phyloP scores from a whole-genome alignment of 495 filamentous ascomycete genomes.

The Xylaria bambusicola region DNA sequence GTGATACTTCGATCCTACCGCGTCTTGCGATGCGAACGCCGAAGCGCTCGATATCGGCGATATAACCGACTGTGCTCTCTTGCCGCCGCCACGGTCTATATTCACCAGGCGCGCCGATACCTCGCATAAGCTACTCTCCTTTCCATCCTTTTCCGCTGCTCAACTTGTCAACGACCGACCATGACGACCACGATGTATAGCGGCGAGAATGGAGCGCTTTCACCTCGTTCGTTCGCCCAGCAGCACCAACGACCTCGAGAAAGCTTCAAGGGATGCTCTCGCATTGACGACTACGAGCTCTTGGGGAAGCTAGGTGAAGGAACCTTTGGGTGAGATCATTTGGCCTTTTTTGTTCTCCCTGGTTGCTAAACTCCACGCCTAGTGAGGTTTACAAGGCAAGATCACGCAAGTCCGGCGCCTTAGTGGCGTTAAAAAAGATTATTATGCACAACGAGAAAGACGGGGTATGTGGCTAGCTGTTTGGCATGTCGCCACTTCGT shows the following conservation, averaged over 20 bases:
- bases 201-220: slow-evolving; percentile 32
- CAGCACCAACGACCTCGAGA: slow-evolving; percentile 46
- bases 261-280: slow-evolving; percentile 81
- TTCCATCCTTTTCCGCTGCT: slow-evolving; percentile 22
- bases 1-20: background rate
- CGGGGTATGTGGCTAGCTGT: slow-evolving; percentile 54
- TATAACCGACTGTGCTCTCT: slow-evolving; percentile 4
- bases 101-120: background rate
- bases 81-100: background rate
- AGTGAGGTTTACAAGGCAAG: slow-evolving; percentile 91
- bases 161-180: slow-evolving; percentile 32
- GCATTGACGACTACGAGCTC: slow-evolving; percentile 84
- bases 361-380: slow-evolving; percentile 20
- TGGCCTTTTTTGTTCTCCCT: background rate
- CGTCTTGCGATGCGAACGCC: slow-evolving; percentile 10
- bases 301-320: slow-evolving; percentile 93
- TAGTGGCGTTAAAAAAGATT: slow-evolving; percentile 94
- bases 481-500: background rate
- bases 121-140: background rate
- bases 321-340: slow-evolving; percentile 77
- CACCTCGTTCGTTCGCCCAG: slow-evolving; percentile 47
- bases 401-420: slow-evolving; percentile 67
- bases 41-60: background rate
- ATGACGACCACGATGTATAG: slow-evolving; percentile 33
- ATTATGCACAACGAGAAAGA: slow-evolving; percentile 86